These are phyloP conservation scores for Trypanosoma boissoni DNA, from an alignment of 208 protist species.

Conservation along the genomic window DNA sequence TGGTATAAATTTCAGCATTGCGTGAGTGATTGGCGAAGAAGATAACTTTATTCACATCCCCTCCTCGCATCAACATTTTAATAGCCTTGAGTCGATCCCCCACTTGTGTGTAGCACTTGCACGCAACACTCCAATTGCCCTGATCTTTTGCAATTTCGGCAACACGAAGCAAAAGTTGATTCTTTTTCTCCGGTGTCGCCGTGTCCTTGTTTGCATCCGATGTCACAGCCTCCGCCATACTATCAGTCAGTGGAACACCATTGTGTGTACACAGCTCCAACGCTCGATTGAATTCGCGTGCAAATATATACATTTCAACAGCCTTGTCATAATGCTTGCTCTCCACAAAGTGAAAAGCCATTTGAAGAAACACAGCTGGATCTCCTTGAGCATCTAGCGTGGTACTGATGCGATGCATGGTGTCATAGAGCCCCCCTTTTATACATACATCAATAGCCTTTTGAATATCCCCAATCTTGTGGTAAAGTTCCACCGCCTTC, in stretches of 20 bases:
- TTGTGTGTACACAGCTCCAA: conserved; percentile 79
- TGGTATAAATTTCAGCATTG: conserved; percentile 93
- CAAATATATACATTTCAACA: conserved; percentile 93
- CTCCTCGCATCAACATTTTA: conserved; percentile 96
- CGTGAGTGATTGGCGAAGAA: conserved; percentile 96
- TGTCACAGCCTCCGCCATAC: conserved; percentile 92
- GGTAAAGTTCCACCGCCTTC: conserved; percentile 94
- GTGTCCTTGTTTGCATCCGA: conserved; percentile 42
- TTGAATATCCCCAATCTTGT: conserved; percentile 90
- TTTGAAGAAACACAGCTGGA: conserved; percentile 88
- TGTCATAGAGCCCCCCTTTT: conserved; percentile 88
- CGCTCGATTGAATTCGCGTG: conserved; percentile 83
- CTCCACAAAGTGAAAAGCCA: conserved; percentile 91
- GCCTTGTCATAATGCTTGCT: conserved; percentile 85
- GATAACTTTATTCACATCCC: conserved; percentile 96
- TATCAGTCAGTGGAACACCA: conserved; percentile 86
- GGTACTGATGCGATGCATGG: conserved; percentile 91
- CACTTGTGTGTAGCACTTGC: conserved; percentile 93
- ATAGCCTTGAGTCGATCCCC: conserved; percentile 96
- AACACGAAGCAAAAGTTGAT: conserved; percentile 55
- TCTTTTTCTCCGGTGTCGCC: conserved; percentile 44
- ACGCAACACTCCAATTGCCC: conserved; percentile 89
- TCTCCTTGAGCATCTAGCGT: conserved; percentile 76
- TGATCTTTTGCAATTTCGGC: conserved; percentile 88
- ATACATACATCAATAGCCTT: conserved; percentile 92